phyloP scores from a whole-genome alignment of 345 rosid genomes.

The sweet orange (Citrus sinensis) region DVS_A1.0 CM039166.1:25707501-25708000 shows the following conservation, averaged over 20 bases:
- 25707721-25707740: background rate
- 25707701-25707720: background rate
- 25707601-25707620: background rate
- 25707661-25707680: too few relatives aligned
- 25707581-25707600: background rate
- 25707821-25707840: background rate
- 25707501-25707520: background rate
- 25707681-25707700: too few relatives aligned
- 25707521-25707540: background rate
- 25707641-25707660: background rate
- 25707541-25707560: background rate
- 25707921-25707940: conserved; percentile 49
- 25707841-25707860: background rate
- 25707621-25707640: background rate
- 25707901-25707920: conserved; percentile 8
- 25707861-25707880: conserved; percentile 10
- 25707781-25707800: background rate
- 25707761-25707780: background rate
- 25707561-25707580: background rate
- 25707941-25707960: conserved; percentile 58
- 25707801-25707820: background rate
- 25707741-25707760: too few relatives aligned
- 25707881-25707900: background rate
- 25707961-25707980: conserved; percentile 44
- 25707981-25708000: conserved; percentile 30